Conservation (phyloP, 345 rosid species). For the Draba incana region DNA sequence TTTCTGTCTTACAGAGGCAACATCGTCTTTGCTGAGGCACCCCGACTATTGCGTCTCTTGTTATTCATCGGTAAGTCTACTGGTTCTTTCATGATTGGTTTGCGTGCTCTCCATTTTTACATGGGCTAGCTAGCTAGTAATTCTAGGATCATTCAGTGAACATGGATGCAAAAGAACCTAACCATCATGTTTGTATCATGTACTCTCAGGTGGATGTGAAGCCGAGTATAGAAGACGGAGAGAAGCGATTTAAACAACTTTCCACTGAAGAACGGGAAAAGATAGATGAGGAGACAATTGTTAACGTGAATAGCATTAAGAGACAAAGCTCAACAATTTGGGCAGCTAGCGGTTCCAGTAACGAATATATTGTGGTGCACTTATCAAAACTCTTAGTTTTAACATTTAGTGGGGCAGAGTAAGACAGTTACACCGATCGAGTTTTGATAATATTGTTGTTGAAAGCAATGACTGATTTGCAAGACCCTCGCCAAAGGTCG, state of each 20-base stretch:
- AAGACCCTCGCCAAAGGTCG: too few relatives aligned
- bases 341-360: conserved; percentile 61
- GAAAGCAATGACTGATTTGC: too few relatives aligned
- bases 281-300: conserved; percentile 85
- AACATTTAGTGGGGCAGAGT: not conserved
- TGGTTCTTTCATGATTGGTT: not conserved
- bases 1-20: conserved; percentile 66
- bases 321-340: conserved; percentile 53
- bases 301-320: conserved; percentile 69
- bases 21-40: conserved; percentile 84
- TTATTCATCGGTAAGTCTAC: conserved; percentile 78
- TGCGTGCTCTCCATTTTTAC: not conserved
- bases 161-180: conserved; percentile 17
- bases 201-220: conserved; percentile 71
- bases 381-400: not conserved
- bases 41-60: conserved; percentile 96
- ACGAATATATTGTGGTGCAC: conserved; percentile 79
- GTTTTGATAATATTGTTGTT: too few relatives aligned
- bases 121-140: not conserved
- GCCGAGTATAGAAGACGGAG: conserved; percentile 73
- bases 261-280: conserved; percentile 96
- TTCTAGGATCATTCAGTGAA: conserved; percentile 4
- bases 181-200: conserved; percentile 3
- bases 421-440: not conserved
- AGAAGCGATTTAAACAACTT: conserved; percentile 83